Evolutionary conservation across 371 early-diverging fungal species (phyloP).

Genomic region (Mortierella sp.): DNA sequence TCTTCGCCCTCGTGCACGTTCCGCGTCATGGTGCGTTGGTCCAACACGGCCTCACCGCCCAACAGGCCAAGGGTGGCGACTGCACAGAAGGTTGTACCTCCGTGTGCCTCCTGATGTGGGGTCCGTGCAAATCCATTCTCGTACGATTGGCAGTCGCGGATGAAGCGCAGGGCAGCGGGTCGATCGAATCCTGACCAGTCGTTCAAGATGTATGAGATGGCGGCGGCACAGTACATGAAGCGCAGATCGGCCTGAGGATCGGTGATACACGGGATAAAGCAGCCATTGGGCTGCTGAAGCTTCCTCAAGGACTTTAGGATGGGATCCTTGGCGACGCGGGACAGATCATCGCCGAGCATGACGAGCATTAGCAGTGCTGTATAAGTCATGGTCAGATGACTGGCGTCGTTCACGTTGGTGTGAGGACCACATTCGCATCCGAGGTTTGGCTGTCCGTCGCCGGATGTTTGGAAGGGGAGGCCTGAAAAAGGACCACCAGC

Average conservation of each 20-base stretch:
- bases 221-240: conserved; percentile 92
- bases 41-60: conserved; percentile 56
- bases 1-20: conserved; percentile 7
- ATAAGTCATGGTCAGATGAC: conserved; percentile 93
- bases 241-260: conserved; percentile 85
- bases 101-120: conserved; percentile 89
- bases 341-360: conserved; percentile 89
- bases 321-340: conserved; percentile 79
- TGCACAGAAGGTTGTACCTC: conserved; percentile 93
- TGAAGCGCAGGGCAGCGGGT: conserved; percentile 70
- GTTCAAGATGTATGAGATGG: conserved; percentile 81
- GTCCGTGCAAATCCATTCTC: conserved; percentile 87
- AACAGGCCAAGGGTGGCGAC: conserved; percentile 85
- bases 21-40: conserved; percentile 25
- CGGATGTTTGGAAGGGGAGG: conserved; percentile 55
- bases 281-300: conserved; percentile 68
- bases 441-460: neutral
- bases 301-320: conserved; percentile 63
- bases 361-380: conserved; percentile 84
- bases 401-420: conserved; percentile 61
- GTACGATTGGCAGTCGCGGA: conserved; percentile 75
- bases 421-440: conserved; percentile 35
- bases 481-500: conserved; percentile 80
- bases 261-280: conserved; percentile 31
- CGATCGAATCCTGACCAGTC: conserved; percentile 89